Evolutionary conservation across 2,329 filamentous ascomycete genomes (phyloP).

Genomic region (Paraconiothyrium brasiliense): DNA sequence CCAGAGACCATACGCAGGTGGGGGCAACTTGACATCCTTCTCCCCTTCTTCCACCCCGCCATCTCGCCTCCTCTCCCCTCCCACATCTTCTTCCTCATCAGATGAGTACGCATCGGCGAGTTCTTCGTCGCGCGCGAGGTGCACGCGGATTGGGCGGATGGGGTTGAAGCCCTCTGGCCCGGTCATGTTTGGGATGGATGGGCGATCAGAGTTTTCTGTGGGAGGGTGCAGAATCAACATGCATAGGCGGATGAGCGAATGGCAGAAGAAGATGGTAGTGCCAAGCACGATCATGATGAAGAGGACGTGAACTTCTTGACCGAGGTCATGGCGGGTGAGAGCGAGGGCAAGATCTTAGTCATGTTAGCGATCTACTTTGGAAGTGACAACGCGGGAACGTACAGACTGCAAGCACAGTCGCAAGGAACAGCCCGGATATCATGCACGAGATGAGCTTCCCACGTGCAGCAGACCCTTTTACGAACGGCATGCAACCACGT

Average conservation of each 20-base stretch:
- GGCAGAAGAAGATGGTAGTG: conserved; percentile 81
- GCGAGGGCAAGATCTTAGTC: conserved; percentile 75
- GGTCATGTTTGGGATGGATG: conserved; percentile 58
- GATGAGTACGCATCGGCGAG: conserved; percentile 60
- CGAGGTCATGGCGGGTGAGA: conserved; percentile 69
- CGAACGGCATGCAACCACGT: conserved; percentile 30
- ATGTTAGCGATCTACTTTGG: no score
- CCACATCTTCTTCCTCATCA: conserved; percentile 52
- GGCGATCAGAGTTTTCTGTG: conserved; percentile 28
- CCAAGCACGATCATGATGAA: conserved; percentile 80
- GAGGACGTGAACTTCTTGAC: conserved; percentile 79
- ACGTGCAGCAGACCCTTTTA: conserved; percentile 39
- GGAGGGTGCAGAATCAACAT: conserved; percentile 67
- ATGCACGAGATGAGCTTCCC: conserved; percentile 58
- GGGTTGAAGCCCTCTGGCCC: conserved; percentile 74
- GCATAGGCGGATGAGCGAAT: conserved; percentile 77
- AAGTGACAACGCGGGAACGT: conserved; percentile 49
- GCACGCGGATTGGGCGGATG: conserved; percentile 76
- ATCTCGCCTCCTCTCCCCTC: background rate
- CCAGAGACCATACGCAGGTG: conserved; percentile 88
- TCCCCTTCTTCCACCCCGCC: conserved; percentile 30
- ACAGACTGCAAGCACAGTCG: conserved; percentile 71
- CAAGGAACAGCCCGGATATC: conserved; percentile 71
- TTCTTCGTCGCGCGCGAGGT: conserved; percentile 79
- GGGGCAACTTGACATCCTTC: conserved; percentile 51